Evolutionary conservation across 2,329 filamentous ascomycete species (phyloP), one percentile per base, ranked within the genome.

Genomic region (Aspergillus glaucus): DNA sequence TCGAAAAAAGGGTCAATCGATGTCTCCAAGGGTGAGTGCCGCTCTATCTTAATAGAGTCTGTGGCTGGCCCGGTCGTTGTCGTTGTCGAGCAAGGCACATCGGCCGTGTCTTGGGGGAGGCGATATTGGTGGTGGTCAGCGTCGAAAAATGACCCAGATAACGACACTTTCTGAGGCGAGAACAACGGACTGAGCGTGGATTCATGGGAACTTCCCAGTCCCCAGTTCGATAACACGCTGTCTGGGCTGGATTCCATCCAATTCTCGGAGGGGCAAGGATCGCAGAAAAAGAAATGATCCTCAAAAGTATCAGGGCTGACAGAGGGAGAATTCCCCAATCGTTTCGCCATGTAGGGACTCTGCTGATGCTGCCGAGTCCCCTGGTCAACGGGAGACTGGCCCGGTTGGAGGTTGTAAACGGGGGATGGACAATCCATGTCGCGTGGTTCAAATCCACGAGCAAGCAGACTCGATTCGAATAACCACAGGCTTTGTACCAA

Each of bases 191-290:
- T 47, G 19, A 53, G 30, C 8, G 49, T 44, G 45, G 54, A 58
- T 30, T 42, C 45, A 39, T 48, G 47, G 22, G 41, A n/a, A 45
- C 41, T 17, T 47, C 51, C 26, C 28, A 43, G 22, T 24, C 37
- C 19, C 14, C 43, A 36, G 30, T 19, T 24, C 37, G 53, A 17
- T 40, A 40, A 2, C 37, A 40, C 37, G 10, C 17, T 40, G 15
- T 52, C 49, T 51, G 28, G 57, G 62, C 50, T 54, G 45, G 55
- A 60, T 39, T 50, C 51, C 39, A 55, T 28, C 63, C 63, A 65
- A 43, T 52, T 55, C 17, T 53, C 52, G 49, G 28, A 15, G 21
- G 52, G 44, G 37, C 54, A 53, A 44, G 55, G 57, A 49, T 57
- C 39, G 46, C 50, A 48, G 50, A 52, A 50, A 24, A 44, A 54